These are phyloP conservation scores for Metarhizium guizhouense DNA, from an alignment of 2,329 filamentous ascomycete genomes.

Conservation along the genomic window DNA sequence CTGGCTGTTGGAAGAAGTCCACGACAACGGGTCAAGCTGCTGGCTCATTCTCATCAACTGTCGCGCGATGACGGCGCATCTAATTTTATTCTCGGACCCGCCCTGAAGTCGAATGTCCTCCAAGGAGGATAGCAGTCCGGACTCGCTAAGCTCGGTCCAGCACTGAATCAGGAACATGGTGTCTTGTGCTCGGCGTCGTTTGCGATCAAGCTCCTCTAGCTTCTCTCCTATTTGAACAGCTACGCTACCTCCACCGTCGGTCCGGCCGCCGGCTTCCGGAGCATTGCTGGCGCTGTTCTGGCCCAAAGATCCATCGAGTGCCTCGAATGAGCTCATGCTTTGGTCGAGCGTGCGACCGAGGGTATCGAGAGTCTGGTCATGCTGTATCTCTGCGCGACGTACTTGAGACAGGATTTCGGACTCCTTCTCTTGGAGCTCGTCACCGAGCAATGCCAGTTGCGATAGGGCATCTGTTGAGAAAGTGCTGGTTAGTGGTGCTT, in stretches of 20 bases:
- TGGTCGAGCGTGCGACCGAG: slow-evolving; percentile 84
- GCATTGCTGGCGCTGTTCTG: slow-evolving; percentile 33
- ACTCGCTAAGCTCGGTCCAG: slow-evolving; percentile 91
- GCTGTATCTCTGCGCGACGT: slow-evolving; percentile 81
- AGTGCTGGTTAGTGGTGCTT: background rate
- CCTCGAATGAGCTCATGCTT: slow-evolving; percentile 86
- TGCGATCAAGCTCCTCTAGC: slow-evolving; percentile 88
- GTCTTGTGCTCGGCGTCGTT: slow-evolving; percentile 81
- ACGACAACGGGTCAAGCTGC: slow-evolving; percentile 70
- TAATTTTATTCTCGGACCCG: slow-evolving; percentile 83
- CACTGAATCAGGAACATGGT: slow-evolving; percentile 93
- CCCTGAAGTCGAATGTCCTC: slow-evolving; percentile 82
- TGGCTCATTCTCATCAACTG: slow-evolving; percentile 93
- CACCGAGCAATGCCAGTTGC: slow-evolving; percentile 61
- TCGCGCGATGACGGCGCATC: slow-evolving; percentile 86
- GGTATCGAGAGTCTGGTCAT: slow-evolving; percentile 83
- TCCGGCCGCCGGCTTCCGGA: slow-evolving; percentile 22
- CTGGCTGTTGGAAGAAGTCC: slow-evolving; percentile 53
- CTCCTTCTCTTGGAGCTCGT: slow-evolving; percentile 82
- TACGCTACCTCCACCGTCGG: slow-evolving; percentile 66
- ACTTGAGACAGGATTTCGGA: slow-evolving; percentile 87
- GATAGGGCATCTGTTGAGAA: slow-evolving; percentile 47
- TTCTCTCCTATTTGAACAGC: slow-evolving; percentile 92
- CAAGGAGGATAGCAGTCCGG: slow-evolving; percentile 75
- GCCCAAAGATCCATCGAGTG: slow-evolving; percentile 75